Evolutionary conservation across 306 rosid genomes (phyloP).

Genomic region (Cucumis sativus): DNA sequence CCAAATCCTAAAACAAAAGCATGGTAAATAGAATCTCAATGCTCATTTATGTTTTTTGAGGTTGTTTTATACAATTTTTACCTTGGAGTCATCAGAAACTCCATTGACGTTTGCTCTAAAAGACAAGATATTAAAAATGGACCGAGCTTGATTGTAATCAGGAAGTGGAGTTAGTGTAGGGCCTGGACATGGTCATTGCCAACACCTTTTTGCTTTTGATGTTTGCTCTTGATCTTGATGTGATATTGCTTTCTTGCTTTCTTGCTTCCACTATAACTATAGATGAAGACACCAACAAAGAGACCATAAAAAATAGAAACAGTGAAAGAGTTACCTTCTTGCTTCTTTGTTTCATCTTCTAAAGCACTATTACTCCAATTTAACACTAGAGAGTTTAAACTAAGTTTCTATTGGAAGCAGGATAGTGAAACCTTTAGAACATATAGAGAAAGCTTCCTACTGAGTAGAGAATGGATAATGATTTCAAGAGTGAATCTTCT

Average conservation of each 20-base stretch:
- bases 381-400: background rate
- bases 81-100: slow-evolving; percentile 71
- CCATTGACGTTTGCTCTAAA: slow-evolving; percentile 83
- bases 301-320: slow-evolving; percentile 20
- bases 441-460: background rate
- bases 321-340: slow-evolving; percentile 19
- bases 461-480: background rate
- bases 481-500: background rate
- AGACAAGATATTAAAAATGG: slow-evolving; percentile 36
- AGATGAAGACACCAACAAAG: slow-evolving; percentile 26
- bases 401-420: background rate
- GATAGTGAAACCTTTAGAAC: background rate
- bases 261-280: too few species aligned
- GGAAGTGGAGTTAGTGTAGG: slow-evolving; percentile 43
- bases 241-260: slow-evolving; percentile 53
- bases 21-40: background rate
- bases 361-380: background rate
- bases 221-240: slow-evolving; percentile 25
- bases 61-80: slow-evolving; percentile 5
- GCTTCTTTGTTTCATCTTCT: slow-evolving; percentile 28
- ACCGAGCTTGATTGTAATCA: slow-evolving; percentile 16
- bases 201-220: slow-evolving; percentile 21
- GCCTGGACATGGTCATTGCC: slow-evolving; percentile 12
- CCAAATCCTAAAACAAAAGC: slow-evolving; percentile 41
- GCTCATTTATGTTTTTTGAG: background rate